phyloP scores from a whole-genome alignment of 345 rosid species.

The Arabidopsis suecica region DNA sequence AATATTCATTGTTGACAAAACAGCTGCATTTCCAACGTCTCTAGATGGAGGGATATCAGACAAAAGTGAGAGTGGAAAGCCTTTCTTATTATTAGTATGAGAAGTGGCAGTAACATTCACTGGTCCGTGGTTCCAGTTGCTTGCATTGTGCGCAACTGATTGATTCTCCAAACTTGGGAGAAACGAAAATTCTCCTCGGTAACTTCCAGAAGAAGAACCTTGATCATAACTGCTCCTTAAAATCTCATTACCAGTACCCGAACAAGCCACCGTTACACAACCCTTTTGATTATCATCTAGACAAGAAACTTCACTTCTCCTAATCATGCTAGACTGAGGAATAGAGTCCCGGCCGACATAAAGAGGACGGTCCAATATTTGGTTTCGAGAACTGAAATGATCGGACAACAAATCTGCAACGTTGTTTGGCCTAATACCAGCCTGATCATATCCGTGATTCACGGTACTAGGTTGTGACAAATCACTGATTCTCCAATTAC shows the following conservation, averaged over 20 bases:
- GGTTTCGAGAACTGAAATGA: constrained; percentile 2
- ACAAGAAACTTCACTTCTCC: constrained; percentile 13
- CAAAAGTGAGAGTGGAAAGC: neutral
- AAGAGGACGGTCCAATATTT: neutral
- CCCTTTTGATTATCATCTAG: neutral
- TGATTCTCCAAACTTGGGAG: neutral
- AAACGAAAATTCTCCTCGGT: constrained; percentile 10
- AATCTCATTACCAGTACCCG: neutral
- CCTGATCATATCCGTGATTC: neutral
- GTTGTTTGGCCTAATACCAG: neutral
- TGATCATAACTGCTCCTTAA: constrained; percentile 1
- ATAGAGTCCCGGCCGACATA: constrained; percentile 1
- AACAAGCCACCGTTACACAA: constrained; percentile 8
- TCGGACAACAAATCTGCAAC: neutral
- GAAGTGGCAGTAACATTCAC: neutral
- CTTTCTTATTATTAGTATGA: neutral
- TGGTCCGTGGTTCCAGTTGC: neutral
- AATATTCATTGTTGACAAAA: too few relatives aligned
- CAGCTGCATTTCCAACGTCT: neutral
- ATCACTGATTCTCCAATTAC: constrained; percentile 9
- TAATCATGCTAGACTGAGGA: neutral
- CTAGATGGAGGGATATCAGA: neutral
- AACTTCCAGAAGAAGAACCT: neutral
- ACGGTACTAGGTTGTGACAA: neutral
- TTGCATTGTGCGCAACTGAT: neutral